These are phyloP conservation scores for Aureobasidium sp. DNA, from an alignment of 2,329 filamentous ascomycete species.

Conservation along the genomic window DNA sequence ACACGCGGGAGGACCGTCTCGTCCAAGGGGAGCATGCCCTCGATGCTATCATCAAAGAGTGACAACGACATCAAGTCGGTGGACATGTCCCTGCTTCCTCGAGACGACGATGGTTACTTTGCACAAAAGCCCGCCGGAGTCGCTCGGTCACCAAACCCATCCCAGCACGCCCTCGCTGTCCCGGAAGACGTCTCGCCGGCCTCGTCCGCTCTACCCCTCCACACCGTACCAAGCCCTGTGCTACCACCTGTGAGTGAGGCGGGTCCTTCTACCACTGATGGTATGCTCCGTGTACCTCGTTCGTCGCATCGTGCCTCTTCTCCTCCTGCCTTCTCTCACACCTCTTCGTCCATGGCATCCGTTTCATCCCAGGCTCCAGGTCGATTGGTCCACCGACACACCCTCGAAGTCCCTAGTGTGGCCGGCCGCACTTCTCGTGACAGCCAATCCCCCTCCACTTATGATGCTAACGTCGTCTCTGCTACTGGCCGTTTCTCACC, in stretches of 20 bases:
- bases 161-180: not conserved
- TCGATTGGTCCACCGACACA: conserved; percentile 72
- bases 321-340: conserved; percentile 29
- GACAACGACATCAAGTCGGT: conserved; percentile 23
- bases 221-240: conserved; percentile 14
- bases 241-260: conserved; percentile 23
- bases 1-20: conserved; percentile 4
- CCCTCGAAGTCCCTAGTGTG: conserved; percentile 72
- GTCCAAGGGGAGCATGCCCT: conserved; percentile 6
- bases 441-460: conserved; percentile 28
- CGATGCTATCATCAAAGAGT: conserved; percentile 22
- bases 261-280: conserved; percentile 12
- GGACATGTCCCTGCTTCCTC: not conserved
- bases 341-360: conserved; percentile 39
- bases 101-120: conserved; percentile 38
- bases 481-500: conserved; percentile 78
- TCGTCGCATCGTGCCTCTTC: conserved; percentile 26
- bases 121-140: conserved; percentile 24
- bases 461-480: conserved; percentile 50
- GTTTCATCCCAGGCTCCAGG: conserved; percentile 37
- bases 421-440: conserved; percentile 66
- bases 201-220: not conserved
- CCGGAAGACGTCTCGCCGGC: not conserved
- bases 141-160: conserved; percentile 23
- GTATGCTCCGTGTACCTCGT: conserved; percentile 19